A percentile compares a stretch with the other conserved stretches of the same genome.
Conservation (phyloP, 176 grass and related monocot genomes). For the Aegilops sharonensis region DNA sequence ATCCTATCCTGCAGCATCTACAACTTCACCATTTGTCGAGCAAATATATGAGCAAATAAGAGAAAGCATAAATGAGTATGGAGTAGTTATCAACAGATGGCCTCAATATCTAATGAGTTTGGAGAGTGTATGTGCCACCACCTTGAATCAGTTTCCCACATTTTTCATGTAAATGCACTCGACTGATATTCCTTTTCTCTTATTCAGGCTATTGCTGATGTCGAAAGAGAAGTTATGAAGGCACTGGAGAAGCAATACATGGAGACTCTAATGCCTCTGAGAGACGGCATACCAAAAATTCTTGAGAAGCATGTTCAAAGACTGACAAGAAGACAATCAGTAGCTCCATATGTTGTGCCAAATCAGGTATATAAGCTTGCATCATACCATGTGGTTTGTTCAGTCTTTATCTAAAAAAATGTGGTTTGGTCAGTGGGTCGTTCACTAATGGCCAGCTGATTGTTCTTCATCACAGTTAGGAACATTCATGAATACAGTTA, state of each 20-base stretch:
- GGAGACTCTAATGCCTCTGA: conserved; percentile 68
- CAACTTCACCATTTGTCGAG: conserved; percentile 76
- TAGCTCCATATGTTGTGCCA: conserved; percentile 61
- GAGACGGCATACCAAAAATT: conserved; percentile 82
- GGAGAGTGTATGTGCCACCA: conserved; percentile 59
- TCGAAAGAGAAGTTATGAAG: conserved; percentile 80
- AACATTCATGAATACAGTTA: conserved; percentile 88
- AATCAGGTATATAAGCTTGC: conserved; percentile 57
- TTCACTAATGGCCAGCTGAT: conserved; percentile 9
- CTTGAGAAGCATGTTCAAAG: conserved; percentile 93
- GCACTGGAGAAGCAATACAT: conserved; percentile 81
- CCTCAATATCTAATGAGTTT: conserved; percentile 84
- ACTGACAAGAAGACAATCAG: conserved; percentile 79
- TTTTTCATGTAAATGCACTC: conserved; percentile 13
- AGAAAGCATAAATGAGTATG: conserved; percentile 80
- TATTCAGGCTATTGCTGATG: conserved; percentile 77
- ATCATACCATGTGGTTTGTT: background rate
- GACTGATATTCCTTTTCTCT: conserved; percentile 18
- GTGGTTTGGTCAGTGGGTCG: background rate
- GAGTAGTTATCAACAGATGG: conserved; percentile 95
- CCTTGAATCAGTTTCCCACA: background rate
- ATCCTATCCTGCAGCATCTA: conserved; percentile 43
- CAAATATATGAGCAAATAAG: conserved; percentile 85
- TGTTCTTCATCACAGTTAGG: conserved; percentile 65
- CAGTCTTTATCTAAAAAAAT: background rate